These are phyloP conservation scores for Microcos paniculata DNA, from an alignment of 345 rosid genomes.

Conservation along the genomic window DNA sequence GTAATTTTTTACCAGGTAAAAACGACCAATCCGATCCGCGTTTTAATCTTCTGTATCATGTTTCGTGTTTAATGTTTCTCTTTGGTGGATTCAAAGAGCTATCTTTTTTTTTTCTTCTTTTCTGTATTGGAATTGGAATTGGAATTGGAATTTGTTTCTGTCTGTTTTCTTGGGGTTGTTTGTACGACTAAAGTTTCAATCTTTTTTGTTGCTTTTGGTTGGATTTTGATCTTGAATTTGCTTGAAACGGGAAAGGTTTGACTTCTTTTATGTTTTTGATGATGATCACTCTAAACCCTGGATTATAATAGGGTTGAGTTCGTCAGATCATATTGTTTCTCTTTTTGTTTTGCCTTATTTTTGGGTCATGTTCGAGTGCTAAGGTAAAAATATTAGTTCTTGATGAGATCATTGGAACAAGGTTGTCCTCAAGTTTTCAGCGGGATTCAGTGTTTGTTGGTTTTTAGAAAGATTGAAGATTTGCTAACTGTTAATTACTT, in stretches of 20 bases:
- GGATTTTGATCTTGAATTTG: background rate
- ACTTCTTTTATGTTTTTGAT: background rate
- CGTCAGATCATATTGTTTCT: background rate
- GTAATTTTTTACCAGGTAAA: constrained; percentile 2
- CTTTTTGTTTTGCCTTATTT: background rate
- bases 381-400: background rate
- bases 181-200: background rate
- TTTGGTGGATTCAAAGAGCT: background rate
- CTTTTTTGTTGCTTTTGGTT: background rate
- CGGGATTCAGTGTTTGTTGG: background rate
- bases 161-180: background rate
- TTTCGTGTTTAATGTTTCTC: background rate
- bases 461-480: constrained; percentile 5
- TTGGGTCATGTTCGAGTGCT: background rate
- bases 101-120: background rate
- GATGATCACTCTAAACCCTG: background rate
- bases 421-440: background rate
- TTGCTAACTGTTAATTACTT: background rate
- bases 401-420: background rate
- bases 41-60: background rate
- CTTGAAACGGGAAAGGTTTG: background rate
- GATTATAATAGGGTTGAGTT: background rate
- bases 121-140: background rate
- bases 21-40: background rate
- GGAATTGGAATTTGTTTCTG: background rate